Conservation (phyloP, 2,329 filamentous ascomycete species). For the Epichloe bromicola region DNA sequence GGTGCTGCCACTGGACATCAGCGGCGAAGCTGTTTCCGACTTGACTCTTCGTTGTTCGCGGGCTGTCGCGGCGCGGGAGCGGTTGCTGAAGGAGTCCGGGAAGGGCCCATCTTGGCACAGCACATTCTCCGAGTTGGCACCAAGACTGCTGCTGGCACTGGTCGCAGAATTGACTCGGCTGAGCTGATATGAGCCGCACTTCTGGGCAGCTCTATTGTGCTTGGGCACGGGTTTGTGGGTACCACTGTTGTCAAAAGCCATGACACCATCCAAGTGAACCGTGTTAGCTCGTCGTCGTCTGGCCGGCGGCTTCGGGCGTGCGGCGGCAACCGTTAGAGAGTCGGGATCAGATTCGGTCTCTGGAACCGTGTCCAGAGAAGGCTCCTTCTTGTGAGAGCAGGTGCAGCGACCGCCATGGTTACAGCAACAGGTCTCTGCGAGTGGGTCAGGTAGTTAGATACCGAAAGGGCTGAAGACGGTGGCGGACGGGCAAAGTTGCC, state of each 20-base stretch:
- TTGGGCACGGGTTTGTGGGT: conserved; percentile 51
- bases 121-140: conserved; percentile 28
- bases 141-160: conserved; percentile 36
- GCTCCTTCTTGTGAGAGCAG: conserved; percentile 51
- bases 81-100: conserved; percentile 17
- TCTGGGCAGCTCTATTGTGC: conserved; percentile 46
- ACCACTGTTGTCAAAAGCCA: conserved; percentile 50
- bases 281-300: conserved; percentile 48
- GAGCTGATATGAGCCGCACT: conserved; percentile 48
- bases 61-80: conserved; percentile 24
- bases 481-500: neutral
- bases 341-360: conserved; percentile 48
- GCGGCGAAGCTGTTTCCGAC: conserved; percentile 49
- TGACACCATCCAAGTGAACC: conserved; percentile 44
- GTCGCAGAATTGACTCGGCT: conserved; percentile 45
- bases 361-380: conserved; percentile 45
- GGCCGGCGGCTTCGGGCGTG: conserved; percentile 27
- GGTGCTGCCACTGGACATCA: conserved; percentile 37
- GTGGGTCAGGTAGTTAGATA: conserved; percentile 7
- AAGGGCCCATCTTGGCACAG: conserved; percentile 26
- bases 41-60: conserved; percentile 41
- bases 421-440: conserved; percentile 52
- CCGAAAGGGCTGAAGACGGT: conserved; percentile 2
- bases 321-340: conserved; percentile 14
- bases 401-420: conserved; percentile 56